Base-by-base conservation (phyloP, 2,329 filamentous ascomycete species). In the Coniochaeta hoffmannii region DNA sequence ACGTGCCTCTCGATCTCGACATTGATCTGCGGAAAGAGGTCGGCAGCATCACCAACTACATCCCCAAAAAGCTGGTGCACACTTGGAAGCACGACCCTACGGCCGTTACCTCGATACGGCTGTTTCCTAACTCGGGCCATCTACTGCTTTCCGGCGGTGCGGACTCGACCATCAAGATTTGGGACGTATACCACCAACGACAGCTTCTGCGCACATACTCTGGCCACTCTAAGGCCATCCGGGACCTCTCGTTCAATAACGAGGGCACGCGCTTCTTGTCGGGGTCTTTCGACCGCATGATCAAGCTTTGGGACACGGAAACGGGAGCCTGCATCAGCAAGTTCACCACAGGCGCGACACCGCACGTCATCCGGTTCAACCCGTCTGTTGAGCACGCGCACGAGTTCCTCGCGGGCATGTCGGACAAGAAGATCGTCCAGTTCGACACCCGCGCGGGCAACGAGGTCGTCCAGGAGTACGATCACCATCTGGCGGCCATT, bases 221-320 rank as follows among this genome's bases (percentile, higher is more conserved):
- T 17, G 94, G 94, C 10, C 94, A 99, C 70, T 86, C 81, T 32
- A 97, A 97, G 72, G 88, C 90, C 17, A 79, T 97, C 26, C 93
- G 92, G 28, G 93, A 97, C 67, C 83, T 94, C 46, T 88, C 88
- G 63, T 97, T 97, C 81, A 91, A 92, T 65, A 79, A 79, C 3
- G 81, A 84, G 31, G 94, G 94, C 53, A 88, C 83, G 11, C 88
- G 88, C 55, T 99, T 99, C 76, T 74, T 99, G 26, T 92, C 92
- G 2, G 88, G 89, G 1, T 94, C 90, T 15, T 99, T 95, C 70
- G 94, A 99, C 70, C 88, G 93, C 54, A 88, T 90, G 75, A 97
- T 97, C 76, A 97, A 97, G 73, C 80, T 99, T 30, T 99, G 94
- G 94, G 94, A 99, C 65, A 97, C 93, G 0, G 94, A 99, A 71